Conservation (phyloP, 2,329 filamentous ascomycete species). For the Westerdykella aurantiaca region DNA sequence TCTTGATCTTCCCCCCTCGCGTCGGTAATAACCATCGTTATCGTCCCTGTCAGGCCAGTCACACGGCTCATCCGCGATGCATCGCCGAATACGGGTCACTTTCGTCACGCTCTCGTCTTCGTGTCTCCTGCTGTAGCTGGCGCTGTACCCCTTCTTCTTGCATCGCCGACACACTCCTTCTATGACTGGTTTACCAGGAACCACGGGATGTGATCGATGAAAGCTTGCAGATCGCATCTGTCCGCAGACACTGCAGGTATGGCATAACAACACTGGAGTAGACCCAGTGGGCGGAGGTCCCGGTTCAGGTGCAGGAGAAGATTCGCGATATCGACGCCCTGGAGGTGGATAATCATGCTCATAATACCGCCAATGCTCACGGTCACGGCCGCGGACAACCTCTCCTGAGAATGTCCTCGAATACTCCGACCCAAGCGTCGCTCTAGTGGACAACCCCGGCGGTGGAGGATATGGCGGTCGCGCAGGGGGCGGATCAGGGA, state of each 20-base stretch:
- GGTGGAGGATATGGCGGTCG: slow-evolving; percentile 10
- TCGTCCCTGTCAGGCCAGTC: slow-evolving; percentile 18
- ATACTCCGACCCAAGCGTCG: background rate
- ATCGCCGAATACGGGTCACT: slow-evolving; percentile 16
- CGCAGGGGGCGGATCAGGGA: slow-evolving; percentile 4
- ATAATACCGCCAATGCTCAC: background rate
- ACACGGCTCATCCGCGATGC: slow-evolving; percentile 20
- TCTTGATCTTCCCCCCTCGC: slow-evolving; percentile 18
- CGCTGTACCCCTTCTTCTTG: slow-evolving; percentile 17
- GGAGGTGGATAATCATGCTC: background rate
- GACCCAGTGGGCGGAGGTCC: slow-evolving; percentile 6
- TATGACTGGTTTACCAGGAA: slow-evolving; percentile 25
- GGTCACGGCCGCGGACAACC: too few species aligned
- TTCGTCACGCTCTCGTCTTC: slow-evolving; percentile 12
- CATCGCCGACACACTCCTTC: slow-evolving; percentile 27
- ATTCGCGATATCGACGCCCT: background rate
- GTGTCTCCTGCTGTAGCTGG: slow-evolving; percentile 5
- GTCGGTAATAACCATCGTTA: slow-evolving; percentile 12
- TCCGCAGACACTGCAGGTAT: slow-evolving; percentile 33
- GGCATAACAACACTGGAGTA: slow-evolving; percentile 23
- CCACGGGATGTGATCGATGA: slow-evolving; percentile 32
- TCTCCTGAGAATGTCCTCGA: background rate
- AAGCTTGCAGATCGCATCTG: slow-evolving; percentile 30
- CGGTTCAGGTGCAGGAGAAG: background rate
- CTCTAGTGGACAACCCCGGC: slow-evolving; percentile 1